Percentiles rank a stretch among this genome's conserved stretches.
phyloP scores from a whole-genome alignment of 768 basidiomycete genomes.

The Termitomyces sp. region DNA sequence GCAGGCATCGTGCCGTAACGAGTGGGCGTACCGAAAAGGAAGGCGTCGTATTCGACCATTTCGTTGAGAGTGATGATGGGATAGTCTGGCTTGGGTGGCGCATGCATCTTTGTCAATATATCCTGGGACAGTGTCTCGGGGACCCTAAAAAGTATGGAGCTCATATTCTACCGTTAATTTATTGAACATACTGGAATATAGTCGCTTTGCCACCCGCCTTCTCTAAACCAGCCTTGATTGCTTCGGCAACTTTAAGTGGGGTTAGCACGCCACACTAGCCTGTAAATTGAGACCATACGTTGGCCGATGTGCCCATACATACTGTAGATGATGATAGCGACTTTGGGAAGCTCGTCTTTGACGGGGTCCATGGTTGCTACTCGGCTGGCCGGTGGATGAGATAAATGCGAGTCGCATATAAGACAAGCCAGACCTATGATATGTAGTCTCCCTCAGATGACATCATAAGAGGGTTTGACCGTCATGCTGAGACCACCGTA shows the following conservation, averaged over 20 bases:
- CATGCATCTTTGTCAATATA: slow-evolving; percentile 64
- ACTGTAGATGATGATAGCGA: slow-evolving; percentile 73
- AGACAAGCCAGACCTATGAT: background rate
- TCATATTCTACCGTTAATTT: background rate
- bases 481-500: background rate
- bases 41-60: slow-evolving; percentile 63
- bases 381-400: background rate
- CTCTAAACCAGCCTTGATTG: slow-evolving; percentile 44
- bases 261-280: background rate
- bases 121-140: slow-evolving; percentile 75
- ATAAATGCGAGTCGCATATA: background rate
- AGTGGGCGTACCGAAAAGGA: slow-evolving; percentile 74
- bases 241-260: slow-evolving; percentile 52
- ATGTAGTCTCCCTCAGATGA: background rate
- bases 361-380: slow-evolving; percentile 29
- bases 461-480: background rate
- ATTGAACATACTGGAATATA: slow-evolving; percentile 48
- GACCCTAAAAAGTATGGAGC: slow-evolving; percentile 40
- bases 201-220: slow-evolving; percentile 44
- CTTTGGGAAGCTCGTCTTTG: slow-evolving; percentile 44
- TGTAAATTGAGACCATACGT: slow-evolving; percentile 36
- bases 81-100: slow-evolving; percentile 67
- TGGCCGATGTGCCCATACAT: slow-evolving; percentile 73
- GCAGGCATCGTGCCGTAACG: slow-evolving; percentile 82
- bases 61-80: slow-evolving; percentile 56